phyloP scores from a whole-genome alignment of 306 rosid species.

The Gillenia trifoliata region DNA sequence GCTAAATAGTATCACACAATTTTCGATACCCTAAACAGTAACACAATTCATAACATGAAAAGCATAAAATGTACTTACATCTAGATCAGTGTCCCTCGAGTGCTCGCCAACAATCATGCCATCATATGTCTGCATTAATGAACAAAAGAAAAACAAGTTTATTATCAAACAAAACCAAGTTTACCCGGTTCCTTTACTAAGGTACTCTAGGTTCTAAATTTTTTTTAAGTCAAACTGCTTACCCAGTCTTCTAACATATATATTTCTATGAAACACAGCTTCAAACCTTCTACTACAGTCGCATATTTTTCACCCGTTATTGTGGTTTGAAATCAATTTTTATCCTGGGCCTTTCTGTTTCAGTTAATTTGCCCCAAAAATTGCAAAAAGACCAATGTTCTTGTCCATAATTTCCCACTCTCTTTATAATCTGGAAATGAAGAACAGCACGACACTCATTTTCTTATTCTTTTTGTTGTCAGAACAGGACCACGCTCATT shows the following conservation, averaged over 20 bases:
- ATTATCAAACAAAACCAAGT: background rate
- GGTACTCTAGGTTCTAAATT: background rate
- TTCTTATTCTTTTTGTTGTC: background rate
- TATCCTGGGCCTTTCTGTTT: background rate
- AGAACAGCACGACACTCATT: background rate
- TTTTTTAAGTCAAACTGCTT: background rate
- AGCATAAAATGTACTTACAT: slow-evolving; percentile 47
- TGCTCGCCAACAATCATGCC: slow-evolving; percentile 98
- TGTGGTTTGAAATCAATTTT: background rate
- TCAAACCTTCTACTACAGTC: background rate
- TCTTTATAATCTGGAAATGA: background rate
- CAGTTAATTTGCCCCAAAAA: background rate
- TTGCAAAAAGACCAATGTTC: background rate
- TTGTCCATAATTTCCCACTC: background rate
- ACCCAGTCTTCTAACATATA: background rate
- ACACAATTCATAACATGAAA: slow-evolving; percentile 14
- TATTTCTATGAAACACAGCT: background rate
- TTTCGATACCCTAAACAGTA: background rate
- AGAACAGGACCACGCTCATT: background rate
- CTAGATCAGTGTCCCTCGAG: slow-evolving; percentile 86
- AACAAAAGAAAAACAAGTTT: slow-evolving; percentile 9
- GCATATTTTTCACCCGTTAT: background rate
- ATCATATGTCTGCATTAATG: slow-evolving; percentile 72
- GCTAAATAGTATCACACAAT: background rate
- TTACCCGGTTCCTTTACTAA: background rate